A percentile compares a stretch with the other conserved stretches of the same genome.
These are phyloP conservation scores for Tetrapisispora pingtungensis DNA, from an alignment of 805 yeast genomes.

Conservation along the genomic window DNA sequence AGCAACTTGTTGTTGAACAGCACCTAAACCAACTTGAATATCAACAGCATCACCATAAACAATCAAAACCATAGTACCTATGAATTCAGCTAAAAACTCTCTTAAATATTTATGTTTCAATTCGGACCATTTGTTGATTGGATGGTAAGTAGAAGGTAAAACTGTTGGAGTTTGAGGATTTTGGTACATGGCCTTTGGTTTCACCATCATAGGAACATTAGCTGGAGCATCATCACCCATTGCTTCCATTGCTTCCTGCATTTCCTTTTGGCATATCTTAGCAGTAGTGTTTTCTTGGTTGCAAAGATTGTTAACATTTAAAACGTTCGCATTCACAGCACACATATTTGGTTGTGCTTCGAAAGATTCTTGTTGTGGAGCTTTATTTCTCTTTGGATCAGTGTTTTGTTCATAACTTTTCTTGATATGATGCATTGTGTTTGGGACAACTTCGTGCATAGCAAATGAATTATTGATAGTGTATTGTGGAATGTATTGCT, in stretches of 20 bases:
- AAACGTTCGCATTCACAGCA: slow-evolving; percentile 17
- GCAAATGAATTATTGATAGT: slow-evolving; percentile 13
- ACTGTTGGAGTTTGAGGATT: slow-evolving; percentile 32
- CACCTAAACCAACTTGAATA: slow-evolving; percentile 35
- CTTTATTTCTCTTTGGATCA: slow-evolving; percentile 5
- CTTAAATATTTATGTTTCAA: slow-evolving; percentile 30
- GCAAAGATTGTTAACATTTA: slow-evolving; percentile 13
- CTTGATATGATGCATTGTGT: slow-evolving; percentile 11
- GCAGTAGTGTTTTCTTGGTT: slow-evolving; percentile 2
- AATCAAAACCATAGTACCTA: slow-evolving; percentile 40
- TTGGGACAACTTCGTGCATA: slow-evolving; percentile 27
- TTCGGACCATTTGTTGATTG: slow-evolving; percentile 29
- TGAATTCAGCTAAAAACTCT: slow-evolving; percentile 43
- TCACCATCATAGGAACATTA: slow-evolving; percentile 25
- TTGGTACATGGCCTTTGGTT: slow-evolving; percentile 30
- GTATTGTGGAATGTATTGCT: slow-evolving; percentile 23
- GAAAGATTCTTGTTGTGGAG: slow-evolving; percentile 6
- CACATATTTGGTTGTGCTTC: slow-evolving; percentile 10
- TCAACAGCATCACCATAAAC: slow-evolving; percentile 40
- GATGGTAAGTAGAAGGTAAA: slow-evolving; percentile 30
- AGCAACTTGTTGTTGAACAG: slow-evolving; percentile 13
- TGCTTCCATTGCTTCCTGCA: slow-evolving; percentile 2
- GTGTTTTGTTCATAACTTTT: slow-evolving; percentile 8
- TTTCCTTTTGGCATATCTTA: slow-evolving; percentile 1
- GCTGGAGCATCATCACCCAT: slow-evolving; percentile 4